A percentile compares a stretch with the other conserved stretches of the same genome.
Conservation (phyloP, 352 stramenopile genomes). For the Globisporangium nunn region DNA sequence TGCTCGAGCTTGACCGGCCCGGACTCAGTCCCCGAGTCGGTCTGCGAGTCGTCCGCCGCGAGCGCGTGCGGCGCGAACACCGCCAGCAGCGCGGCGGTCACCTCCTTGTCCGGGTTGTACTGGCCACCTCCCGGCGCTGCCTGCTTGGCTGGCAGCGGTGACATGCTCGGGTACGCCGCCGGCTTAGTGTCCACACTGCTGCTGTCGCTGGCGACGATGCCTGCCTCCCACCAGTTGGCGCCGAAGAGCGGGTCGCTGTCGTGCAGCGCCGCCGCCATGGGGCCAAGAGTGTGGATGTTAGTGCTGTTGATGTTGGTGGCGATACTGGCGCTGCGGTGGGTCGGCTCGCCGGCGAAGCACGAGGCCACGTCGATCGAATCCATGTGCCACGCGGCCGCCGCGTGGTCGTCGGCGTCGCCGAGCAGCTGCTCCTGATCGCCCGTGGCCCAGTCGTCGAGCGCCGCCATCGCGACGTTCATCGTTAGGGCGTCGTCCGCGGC, state of each 20-base stretch:
- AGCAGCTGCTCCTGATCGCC: conserved; percentile 11
- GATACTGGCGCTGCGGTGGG: not conserved
- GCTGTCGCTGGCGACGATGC: not conserved
- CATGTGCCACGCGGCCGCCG: conserved; percentile 20
- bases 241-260: conserved; percentile 5
- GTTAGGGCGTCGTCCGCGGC: conserved; percentile 8
- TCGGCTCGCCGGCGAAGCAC: conserved; percentile 9
- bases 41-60: conserved; percentile 24
- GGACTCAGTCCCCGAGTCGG: conserved; percentile 15
- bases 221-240: conserved; percentile 6
- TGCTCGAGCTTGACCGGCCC: not conserved
- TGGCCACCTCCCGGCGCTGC: not conserved
- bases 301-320: not conserved
- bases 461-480: conserved; percentile 3
- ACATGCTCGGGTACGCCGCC: conserved; percentile 5
- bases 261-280: not conserved
- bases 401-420: conserved; percentile 20
- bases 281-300: not conserved
- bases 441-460: conserved; percentile 19
- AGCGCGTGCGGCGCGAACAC: conserved; percentile 20
- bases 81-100: conserved; percentile 17
- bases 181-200: not conserved
- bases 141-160: conserved; percentile 5
- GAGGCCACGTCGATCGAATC: conserved; percentile 21
- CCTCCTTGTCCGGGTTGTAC: conserved; percentile 10